Conservation (phyloP, 257 asterid species). For the Lycium barbarum region DNA sequence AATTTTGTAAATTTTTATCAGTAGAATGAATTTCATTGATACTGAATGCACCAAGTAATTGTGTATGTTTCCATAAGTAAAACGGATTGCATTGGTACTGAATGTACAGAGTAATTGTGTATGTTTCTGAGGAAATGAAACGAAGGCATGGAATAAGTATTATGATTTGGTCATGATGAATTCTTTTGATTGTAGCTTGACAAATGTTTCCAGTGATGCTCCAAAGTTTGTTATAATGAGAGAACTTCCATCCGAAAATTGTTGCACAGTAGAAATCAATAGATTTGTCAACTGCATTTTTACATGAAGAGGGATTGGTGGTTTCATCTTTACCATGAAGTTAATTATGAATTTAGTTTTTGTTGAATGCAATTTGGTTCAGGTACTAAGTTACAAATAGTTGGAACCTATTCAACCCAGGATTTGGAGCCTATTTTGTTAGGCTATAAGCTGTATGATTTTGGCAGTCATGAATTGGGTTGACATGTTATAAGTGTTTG, state of each 20-base stretch:
- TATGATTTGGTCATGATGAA: background rate
- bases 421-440: background rate
- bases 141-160: background rate
- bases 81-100: background rate
- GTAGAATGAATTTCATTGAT: background rate
- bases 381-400: background rate
- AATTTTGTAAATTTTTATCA: background rate
- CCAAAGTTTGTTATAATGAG: background rate
- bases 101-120: background rate
- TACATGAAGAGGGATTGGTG: background rate
- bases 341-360: background rate
- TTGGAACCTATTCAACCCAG: constrained; percentile 20
- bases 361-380: background rate
- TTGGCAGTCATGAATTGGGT: background rate
- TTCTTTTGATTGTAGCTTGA: background rate
- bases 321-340: background rate
- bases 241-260: background rate
- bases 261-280: background rate
- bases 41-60: background rate
- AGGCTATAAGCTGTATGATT: background rate
- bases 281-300: constrained; percentile 7
- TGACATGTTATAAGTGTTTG: background rate
- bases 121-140: background rate
- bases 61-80: background rate
- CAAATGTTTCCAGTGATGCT: background rate